Evolutionary conservation across 2,329 filamentous ascomycete genomes (phyloP).

Genomic region (Paecilomyces dactylethromorphus): DNA sequence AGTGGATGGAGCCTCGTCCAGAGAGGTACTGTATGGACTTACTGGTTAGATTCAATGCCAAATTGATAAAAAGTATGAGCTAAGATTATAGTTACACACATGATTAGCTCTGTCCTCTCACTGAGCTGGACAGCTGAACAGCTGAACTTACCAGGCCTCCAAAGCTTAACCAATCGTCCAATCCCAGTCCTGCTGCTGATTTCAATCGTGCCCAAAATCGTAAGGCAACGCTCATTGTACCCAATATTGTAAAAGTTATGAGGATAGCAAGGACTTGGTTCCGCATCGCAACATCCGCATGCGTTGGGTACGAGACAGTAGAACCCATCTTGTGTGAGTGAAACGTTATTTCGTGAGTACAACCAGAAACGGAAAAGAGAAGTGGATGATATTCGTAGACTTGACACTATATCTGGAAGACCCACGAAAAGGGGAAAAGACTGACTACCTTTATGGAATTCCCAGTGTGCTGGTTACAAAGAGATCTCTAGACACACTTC

Average conservation of each 20-base stretch:
- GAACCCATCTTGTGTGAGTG: background rate
- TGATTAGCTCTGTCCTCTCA: background rate
- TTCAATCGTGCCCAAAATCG: background rate
- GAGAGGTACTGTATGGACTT: background rate
- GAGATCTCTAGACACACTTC: background rate
- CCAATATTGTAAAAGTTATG: background rate
- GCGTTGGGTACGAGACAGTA: background rate
- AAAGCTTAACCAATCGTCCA: background rate
- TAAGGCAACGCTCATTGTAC: background rate
- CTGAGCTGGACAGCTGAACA: background rate
- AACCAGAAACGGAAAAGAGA: background rate
- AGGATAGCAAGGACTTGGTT: background rate
- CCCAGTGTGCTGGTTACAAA: background rate
- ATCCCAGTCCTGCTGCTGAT: background rate
- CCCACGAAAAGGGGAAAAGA: background rate
- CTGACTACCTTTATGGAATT: background rate
- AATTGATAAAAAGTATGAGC: background rate
- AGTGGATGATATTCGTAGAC: background rate
- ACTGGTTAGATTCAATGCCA: background rate
- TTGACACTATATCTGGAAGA: background rate
- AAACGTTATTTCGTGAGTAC: background rate
- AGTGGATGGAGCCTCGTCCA: background rate
- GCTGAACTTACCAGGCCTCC: background rate
- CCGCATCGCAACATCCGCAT: background rate
- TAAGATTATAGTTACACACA: background rate